Evolutionary conservation across 495 filamentous ascomycete genomes (phyloP).

Genomic region (Trichoderma reesei): DNA sequence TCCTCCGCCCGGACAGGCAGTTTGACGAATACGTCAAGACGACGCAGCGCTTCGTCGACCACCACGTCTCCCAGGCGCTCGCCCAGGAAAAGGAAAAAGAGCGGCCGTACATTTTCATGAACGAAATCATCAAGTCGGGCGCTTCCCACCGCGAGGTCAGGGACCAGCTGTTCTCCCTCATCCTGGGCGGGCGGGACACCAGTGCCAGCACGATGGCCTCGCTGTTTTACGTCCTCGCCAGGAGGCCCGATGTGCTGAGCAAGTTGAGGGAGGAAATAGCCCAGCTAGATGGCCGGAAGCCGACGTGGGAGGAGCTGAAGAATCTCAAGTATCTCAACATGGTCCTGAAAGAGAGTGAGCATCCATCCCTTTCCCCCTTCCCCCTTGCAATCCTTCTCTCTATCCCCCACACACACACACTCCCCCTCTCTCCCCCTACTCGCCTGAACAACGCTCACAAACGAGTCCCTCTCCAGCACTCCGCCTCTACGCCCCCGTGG

Average conservation of each 20-base stretch:
- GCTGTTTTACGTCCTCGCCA: slow-evolving; percentile 52
- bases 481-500: slow-evolving; percentile 51
- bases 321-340: slow-evolving; percentile 41
- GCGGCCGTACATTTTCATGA: slow-evolving; percentile 40
- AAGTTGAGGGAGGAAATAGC: slow-evolving; percentile 40
- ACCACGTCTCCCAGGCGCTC: slow-evolving; percentile 30
- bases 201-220: slow-evolving; percentile 49
- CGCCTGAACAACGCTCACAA: no score
- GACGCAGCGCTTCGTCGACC: slow-evolving; percentile 32
- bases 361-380: neutral
- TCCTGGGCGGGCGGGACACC: slow-evolving; percentile 51
- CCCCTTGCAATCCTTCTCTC: no score
- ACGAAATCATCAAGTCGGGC: slow-evolving; percentile 35
- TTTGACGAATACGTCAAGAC: slow-evolving; percentile 32
- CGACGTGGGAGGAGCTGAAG: slow-evolving; percentile 37
- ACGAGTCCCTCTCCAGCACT: slow-evolving; percentile 19
- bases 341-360: slow-evolving; percentile 35
- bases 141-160: slow-evolving; percentile 27
- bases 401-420: no score
- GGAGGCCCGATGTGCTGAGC: slow-evolving; percentile 38
- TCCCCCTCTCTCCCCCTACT: no score
- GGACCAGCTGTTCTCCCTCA: slow-evolving; percentile 41
- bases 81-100: slow-evolving; percentile 16
- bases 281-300: slow-evolving; percentile 20
- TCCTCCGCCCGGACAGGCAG: slow-evolving; percentile 39